Evolutionary conservation across 2,329 filamentous ascomycete species (phyloP), one percentile per base, ranked within the genome.

Genomic region (Gaeumannomyces sp.): DNA sequence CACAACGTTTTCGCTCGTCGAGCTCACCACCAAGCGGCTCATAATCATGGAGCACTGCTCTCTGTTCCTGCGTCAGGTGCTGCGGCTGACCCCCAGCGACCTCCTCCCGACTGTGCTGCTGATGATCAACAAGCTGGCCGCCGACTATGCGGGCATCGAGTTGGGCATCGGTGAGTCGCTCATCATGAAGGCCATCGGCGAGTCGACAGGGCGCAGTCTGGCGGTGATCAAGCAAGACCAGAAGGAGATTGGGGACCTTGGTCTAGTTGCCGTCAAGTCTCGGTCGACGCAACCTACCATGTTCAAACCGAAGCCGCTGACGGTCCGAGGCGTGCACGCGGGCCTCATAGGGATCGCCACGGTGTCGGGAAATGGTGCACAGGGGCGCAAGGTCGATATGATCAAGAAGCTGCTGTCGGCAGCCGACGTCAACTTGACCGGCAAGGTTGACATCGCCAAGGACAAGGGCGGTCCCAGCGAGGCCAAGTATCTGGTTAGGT

Each of bases 131-230:
- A 98, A 98, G 76, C 86, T 99, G 31, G 95, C 95, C 2, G 94
- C 95, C 3, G 95, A 99, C 73, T 99, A 97, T 75, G 90, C 93
- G 59, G 95, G 95, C 27, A 93, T 99, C 68, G 95, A 99, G 77
- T 83, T 99, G 35, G 95, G 95, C n/a, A 99, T 99, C 71, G 95
- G 95, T 65, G 95, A 99, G 77, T 98, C 94, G 0, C 78, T 99
- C 33, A 97, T 99, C 72, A 98, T 98, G 93, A 99, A 98, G 76
- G 92, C 95, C 6, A 96, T 99, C 72, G 94, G 94, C 14, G 94
- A 98, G 78, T 90, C 89, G 35, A 99, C 95, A 0, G 95, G 95
- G 13, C 88, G 95, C 67, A 96, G 88, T 72, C 78, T 97, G 60
- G 84, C 89, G 53, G 88, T 97, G 63, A 97, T 99, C 81, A 98